Evolutionary conservation across 495 filamentous ascomycete species (phyloP).

Genomic region (Penicillium angulare): DNA sequence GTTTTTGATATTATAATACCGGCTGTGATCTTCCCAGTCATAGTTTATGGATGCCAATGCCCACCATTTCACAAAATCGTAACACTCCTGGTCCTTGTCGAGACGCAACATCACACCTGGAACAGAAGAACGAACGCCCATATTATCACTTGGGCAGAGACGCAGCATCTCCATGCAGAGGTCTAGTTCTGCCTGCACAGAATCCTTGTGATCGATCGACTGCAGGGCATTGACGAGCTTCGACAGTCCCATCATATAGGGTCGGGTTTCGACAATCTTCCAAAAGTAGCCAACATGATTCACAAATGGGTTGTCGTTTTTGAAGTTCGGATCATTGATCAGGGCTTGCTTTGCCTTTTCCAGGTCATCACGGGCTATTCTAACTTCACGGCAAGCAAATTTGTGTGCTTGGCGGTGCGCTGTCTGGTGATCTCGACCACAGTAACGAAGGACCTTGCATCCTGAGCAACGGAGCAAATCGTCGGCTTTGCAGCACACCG

Average conservation of each 20-base stretch:
- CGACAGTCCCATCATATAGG: constrained; percentile 43
- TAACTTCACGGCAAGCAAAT: constrained; percentile 38
- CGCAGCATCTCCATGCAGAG: constrained; percentile 37
- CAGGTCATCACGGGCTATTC: constrained; percentile 15
- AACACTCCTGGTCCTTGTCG: constrained; percentile 52
- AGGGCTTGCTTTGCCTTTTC: constrained; percentile 35
- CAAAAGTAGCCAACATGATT: constrained; percentile 39
- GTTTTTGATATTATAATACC: constrained; percentile 26
- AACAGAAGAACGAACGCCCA: constrained; percentile 38
- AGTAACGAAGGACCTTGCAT: constrained; percentile 49
- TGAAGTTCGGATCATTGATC: constrained; percentile 23
- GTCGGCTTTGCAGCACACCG: constrained; percentile 18
- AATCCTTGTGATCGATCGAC: constrained; percentile 29
- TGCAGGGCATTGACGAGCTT: constrained; percentile 13
- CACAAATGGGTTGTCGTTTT: constrained; percentile 35
- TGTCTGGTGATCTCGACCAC: constrained; percentile 42
- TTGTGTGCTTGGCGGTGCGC: constrained; percentile 40
- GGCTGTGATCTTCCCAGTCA: neutral
- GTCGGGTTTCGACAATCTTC: constrained; percentile 32
- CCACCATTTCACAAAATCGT: constrained; percentile 56
- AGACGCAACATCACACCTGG: constrained; percentile 47
- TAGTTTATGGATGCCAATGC: constrained; percentile 19
- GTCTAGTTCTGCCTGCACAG: constrained; percentile 35
- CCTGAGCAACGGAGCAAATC: constrained; percentile 32
- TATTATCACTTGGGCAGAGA: constrained; percentile 43